Conservation (phyloP, 2,329 filamentous ascomycete species). For the Bipolaris zeicola region DNA sequence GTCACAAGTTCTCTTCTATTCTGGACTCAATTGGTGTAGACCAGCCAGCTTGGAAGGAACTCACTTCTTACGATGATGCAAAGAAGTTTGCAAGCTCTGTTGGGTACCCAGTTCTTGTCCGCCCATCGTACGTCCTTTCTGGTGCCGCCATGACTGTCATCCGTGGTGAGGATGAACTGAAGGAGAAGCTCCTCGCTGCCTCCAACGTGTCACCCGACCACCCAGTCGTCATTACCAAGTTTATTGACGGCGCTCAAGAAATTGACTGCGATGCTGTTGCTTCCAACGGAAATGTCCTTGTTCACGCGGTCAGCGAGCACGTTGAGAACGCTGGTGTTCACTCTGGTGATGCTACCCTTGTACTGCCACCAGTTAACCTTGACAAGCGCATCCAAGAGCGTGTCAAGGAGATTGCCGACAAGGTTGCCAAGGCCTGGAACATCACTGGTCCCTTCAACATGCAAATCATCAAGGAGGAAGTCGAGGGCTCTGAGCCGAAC, state of each 20-base stretch:
- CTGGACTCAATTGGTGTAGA: slow-evolving; percentile 96
- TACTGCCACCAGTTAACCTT: slow-evolving; percentile 83
- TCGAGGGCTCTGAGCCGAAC: slow-evolving; percentile 73
- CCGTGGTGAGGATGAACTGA: slow-evolving; percentile 81
- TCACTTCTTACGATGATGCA: slow-evolving; percentile 87
- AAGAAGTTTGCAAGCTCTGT: slow-evolving; percentile 83
- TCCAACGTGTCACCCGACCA: slow-evolving; percentile 92
- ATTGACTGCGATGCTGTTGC: slow-evolving; percentile 96
- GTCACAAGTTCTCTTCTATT: slow-evolving; percentile 98
- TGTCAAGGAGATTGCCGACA: slow-evolving; percentile 92
- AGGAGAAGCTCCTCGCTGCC: slow-evolving; percentile 92
- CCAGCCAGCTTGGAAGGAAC: slow-evolving; percentile 97
- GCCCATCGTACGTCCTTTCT: slow-evolving; percentile 93
- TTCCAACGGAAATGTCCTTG: slow-evolving; percentile 79
- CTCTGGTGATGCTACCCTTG: slow-evolving; percentile 93
- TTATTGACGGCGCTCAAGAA: slow-evolving; percentile 95
- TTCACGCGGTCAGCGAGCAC: slow-evolving; percentile 95
- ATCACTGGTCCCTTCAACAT: slow-evolving; percentile 99
- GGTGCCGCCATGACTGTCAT: slow-evolving; percentile 99
- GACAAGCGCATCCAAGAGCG: slow-evolving; percentile 79
- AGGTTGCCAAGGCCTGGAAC: slow-evolving; percentile 95
- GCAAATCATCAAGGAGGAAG: slow-evolving; percentile 96
- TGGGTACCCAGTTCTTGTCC: slow-evolving; percentile 91
- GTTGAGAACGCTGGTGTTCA: slow-evolving; percentile 97
- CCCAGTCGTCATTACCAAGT: slow-evolving; percentile 97